Evolutionary conservation across 2,329 filamentous ascomycete species (phyloP), one percentile per base, ranked within the genome.

Genomic region (Cercospora berteroae): DNA sequence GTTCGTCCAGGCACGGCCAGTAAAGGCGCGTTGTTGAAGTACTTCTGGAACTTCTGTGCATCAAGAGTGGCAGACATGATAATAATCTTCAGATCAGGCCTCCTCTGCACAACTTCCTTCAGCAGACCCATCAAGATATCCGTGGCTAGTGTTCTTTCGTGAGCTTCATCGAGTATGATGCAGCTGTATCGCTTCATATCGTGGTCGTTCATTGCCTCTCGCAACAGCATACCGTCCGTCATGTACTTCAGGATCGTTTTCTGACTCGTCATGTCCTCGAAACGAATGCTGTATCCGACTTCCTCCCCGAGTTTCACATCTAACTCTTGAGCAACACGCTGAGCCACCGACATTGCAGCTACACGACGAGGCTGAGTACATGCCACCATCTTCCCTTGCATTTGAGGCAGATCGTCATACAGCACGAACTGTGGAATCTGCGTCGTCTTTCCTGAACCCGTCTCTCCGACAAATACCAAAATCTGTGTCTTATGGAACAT

Each of bases 21-120:
- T 48, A 99, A 85, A 6, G 95, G 95, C 4, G 95, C 95, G 75
- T 97, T 88, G 81, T 93, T 92, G 83, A 99, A 99, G 83, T 99
- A 99, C 68, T 89, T 90, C 80, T 98, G 95, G 79, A 99, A 99
- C 81, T 99, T 99, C 77, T 97, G 90, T 5, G 95, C 95, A 81
- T 99, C 95, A 64, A 99, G 87, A 9, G 95, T 99, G 68, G 95
- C 95, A 77, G 94, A 98, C 89, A 98, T 99, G 85, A 99, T 95
- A 77, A 99, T 95, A 76, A 99, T 92, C 84, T 99, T 99, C 76
- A 99, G 85, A 79, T 99, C 95, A 4, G 92, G 87, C 67, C 95
- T 87, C 75, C 93, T 88, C 74, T 85, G 81, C 36, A 94, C 89
- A 50, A 98, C 90, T 77, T 96, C 92, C 83, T 99, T 99, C 69